phyloP scores from a whole-genome alignment of 2,329 filamentous ascomycete genomes.

The Seiridium cupressi region DNA sequence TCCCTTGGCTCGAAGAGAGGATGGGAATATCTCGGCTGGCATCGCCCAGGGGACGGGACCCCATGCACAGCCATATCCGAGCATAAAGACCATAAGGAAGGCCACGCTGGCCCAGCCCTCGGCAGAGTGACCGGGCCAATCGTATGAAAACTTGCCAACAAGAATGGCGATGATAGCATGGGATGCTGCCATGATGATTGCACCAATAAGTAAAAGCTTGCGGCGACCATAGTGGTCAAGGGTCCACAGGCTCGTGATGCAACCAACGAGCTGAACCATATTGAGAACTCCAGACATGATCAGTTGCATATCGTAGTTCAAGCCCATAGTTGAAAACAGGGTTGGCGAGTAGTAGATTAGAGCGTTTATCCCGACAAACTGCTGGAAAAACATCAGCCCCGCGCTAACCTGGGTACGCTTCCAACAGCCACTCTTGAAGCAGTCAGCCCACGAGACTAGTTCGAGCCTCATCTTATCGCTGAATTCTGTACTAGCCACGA shows the following conservation, averaged over 20 bases:
- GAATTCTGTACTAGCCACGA: conserved; percentile 22
- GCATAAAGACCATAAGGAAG: conserved; percentile 56
- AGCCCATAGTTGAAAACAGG: conserved; percentile 44
- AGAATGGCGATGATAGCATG: conserved; percentile 51
- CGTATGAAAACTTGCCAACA: conserved; percentile 47
- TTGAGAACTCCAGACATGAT: conserved; percentile 47
- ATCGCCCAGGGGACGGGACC: conserved; percentile 48
- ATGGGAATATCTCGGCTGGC: conserved; percentile 60
- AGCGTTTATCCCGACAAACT: conserved; percentile 48
- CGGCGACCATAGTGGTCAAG: conserved; percentile 46
- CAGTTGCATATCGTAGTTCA: conserved; percentile 40
- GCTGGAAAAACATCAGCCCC: conserved; percentile 36
- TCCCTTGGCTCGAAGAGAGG: conserved; percentile 61
- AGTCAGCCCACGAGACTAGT: conserved; percentile 46
- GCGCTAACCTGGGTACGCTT: conserved; percentile 43
- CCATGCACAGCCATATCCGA: conserved; percentile 58
- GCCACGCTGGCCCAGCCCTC: conserved; percentile 37
- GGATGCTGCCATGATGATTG: conserved; percentile 41
- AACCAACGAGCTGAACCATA: conserved; percentile 40
- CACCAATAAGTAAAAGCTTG: conserved; percentile 41
- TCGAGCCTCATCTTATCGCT: conserved; percentile 41
- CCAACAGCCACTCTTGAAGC: conserved; percentile 47
- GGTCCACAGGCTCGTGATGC: conserved; percentile 43
- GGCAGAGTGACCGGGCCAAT: conserved; percentile 47
- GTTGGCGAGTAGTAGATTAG: conserved; percentile 46